Base-by-base conservation (phyloP, 257 asterid species). In the Fraxinus excelsior region DNA sequence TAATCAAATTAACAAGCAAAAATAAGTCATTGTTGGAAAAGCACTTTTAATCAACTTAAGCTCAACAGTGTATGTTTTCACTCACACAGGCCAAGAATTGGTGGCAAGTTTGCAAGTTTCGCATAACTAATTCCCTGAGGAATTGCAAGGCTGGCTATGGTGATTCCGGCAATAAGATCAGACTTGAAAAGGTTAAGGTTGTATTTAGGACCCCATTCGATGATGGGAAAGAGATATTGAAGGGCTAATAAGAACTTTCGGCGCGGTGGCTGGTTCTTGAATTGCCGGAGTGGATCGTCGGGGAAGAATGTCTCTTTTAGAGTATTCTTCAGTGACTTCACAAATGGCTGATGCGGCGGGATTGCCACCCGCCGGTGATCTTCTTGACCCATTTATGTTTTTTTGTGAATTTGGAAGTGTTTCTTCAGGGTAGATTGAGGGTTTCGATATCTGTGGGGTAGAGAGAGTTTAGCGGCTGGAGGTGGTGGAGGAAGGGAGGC, bases 121-220 rank as follows among this genome's bases (percentile, higher is more conserved):
- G 98, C 97, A 62, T 93, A 93, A 25, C 98, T 93, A 23, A 93
- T 93, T 79, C 98, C 98, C 82, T 93, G 97, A 35, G 97, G 97
- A 14, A 91, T 88, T 21, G 97, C 97, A 0, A 92, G 88, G 85
- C 97, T 91, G 7, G 97, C 97, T 32, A 92, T 91, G 86, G 97
- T 92, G 82, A 91, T 91, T 49, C 97, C 97, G 70, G 97, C 83
- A 32, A 92, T 85, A 51, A 92, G 86, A 74, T 91, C 97, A 12
- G 92, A 84, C 64, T 85, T 92, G 12, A 92, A 84, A 80, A 82
- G 85, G 13, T 78, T 71, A 31, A 86, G 56, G 31, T 83, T 86
- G 82, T 92, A 92, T 0, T 85, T 82, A 0, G 90, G 94, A 29
- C 85, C 94, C 97, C 97, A 91, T 86, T 92, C 97, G 3, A 91